A percentile compares a stretch with the other conserved stretches of the same genome.
Evolutionary conservation across 2,329 filamentous ascomycete species (phyloP).

Genomic region (Alternaria sp.): DNA sequence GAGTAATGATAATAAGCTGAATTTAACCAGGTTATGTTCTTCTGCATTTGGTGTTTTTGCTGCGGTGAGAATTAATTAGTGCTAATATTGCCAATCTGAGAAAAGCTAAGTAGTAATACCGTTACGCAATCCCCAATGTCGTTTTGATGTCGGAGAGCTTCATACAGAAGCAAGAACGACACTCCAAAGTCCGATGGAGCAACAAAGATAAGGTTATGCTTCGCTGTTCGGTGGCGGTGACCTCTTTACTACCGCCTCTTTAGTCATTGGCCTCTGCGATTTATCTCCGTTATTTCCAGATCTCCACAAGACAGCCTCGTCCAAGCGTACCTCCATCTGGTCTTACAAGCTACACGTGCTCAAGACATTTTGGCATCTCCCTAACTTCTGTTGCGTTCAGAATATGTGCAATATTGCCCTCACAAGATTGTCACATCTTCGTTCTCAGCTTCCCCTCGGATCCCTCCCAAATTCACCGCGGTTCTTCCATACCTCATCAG

Average conservation of each 20-base stretch:
- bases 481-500: conserved; percentile 38
- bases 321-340: not conserved
- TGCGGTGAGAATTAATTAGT: conserved; percentile 7
- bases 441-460: conserved; percentile 21
- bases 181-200: not conserved
- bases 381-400: not conserved
- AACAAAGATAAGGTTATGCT: not conserved
- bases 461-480: conserved; percentile 7
- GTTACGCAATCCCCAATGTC: not conserved
- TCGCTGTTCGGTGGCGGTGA: not conserved
- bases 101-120: not conserved
- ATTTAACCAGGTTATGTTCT: conserved; percentile 10
- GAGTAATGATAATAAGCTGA: not conserved
- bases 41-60: conserved; percentile 4
- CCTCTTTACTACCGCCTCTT: not conserved
- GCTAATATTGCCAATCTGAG: conserved; percentile 17
- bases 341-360: not conserved
- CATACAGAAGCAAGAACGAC: not conserved
- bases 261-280: conserved; percentile 1
- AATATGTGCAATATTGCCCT: conserved; percentile 20
- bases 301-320: conserved; percentile 2
- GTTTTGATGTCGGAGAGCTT: not conserved
- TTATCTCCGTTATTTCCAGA: conserved; percentile 9
- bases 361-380: not conserved
- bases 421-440: conserved; percentile 24